phyloP scores from a whole-genome alignment of 129 eudicot species.

The Lactuca saligna region DNA sequence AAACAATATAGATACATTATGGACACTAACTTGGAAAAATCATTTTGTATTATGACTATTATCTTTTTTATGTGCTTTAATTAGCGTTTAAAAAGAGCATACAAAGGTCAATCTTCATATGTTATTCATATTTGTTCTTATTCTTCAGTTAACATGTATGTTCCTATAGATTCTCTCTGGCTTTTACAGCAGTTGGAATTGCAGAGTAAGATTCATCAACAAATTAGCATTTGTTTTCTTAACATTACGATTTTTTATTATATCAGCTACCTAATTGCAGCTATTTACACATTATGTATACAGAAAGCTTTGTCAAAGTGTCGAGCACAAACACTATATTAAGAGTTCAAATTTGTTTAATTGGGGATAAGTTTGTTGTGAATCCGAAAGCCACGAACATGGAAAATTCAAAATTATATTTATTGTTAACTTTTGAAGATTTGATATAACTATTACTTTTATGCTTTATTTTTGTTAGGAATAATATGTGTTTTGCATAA shows the following conservation, averaged over 20 bases:
- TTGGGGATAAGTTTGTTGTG: conserved; percentile 74
- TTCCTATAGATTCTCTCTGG: conserved; percentile 87
- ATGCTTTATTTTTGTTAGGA: too few species aligned
- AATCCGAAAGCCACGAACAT: conserved; percentile 87
- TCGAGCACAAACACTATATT: conserved; percentile 73
- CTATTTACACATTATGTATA: conserved; percentile 22
- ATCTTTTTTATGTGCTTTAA: too few species aligned
- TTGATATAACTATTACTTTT: too few species aligned
- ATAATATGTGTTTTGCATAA: too few species aligned
- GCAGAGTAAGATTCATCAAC: conserved; percentile 63
- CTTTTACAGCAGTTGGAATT: conserved; percentile 98
- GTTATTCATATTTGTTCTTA: background rate
- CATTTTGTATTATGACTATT: too few species aligned
- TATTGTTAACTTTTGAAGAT: conserved; percentile 48
- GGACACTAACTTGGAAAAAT: too few species aligned
- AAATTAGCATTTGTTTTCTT: conserved; percentile 13
- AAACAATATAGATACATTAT: too few species aligned
- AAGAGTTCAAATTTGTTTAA: conserved; percentile 88
- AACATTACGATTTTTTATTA: conserved; percentile 6
- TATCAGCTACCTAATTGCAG: conserved; percentile 20
- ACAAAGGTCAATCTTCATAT: too few species aligned
- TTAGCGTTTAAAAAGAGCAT: too few species aligned
- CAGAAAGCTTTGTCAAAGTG: conserved; percentile 83
- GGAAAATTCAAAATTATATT: conserved; percentile 84
- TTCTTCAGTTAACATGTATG: conserved; percentile 71